phyloP scores from a whole-genome alignment of 306 rosid species.

The Vigna nakashimae region DNA sequence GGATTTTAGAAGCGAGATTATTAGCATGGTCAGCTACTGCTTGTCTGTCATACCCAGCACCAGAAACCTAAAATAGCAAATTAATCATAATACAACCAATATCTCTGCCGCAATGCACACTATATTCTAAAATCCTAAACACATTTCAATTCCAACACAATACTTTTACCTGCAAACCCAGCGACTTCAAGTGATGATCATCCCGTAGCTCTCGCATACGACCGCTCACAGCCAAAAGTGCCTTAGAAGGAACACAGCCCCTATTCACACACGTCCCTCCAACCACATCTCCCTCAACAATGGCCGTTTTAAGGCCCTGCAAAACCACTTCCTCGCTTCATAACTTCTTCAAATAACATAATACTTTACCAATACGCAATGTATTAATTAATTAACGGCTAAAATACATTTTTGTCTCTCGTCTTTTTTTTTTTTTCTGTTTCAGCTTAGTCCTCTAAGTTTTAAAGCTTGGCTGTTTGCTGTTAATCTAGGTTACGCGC shows the following conservation, averaged over 20 bases:
- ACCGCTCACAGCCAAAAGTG: constrained; percentile 91
- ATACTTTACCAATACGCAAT: constrained; percentile 12
- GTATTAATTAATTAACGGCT: neutral
- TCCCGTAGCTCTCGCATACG: constrained; percentile 83
- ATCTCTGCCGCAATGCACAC: neutral
- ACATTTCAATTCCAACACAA: neutral
- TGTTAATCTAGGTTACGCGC: no score
- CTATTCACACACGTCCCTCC: constrained; percentile 91
- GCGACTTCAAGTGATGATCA: constrained; percentile 77
- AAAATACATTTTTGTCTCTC: no score
- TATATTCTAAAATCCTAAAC: neutral
- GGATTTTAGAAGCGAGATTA: constrained; percentile 85
- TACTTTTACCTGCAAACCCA: constrained; percentile 77
- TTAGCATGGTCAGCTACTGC: constrained; percentile 94
- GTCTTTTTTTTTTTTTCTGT: no score
- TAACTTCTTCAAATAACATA: neutral
- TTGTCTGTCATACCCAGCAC: constrained; percentile 83
- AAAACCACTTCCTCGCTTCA: constrained; percentile 29
- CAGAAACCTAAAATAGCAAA: constrained; percentile 62
- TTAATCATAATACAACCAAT: neutral
- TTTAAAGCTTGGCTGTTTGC: no score
- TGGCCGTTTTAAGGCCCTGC: constrained; percentile 88
- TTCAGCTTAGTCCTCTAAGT: no score
- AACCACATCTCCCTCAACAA: constrained; percentile 84
- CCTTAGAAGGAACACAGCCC: constrained; percentile 91